Evolutionary conservation across 768 basidiomycete genomes (phyloP), one percentile per base, ranked within the genome.

Genomic region (Kwoniella heveanensis): DNA sequence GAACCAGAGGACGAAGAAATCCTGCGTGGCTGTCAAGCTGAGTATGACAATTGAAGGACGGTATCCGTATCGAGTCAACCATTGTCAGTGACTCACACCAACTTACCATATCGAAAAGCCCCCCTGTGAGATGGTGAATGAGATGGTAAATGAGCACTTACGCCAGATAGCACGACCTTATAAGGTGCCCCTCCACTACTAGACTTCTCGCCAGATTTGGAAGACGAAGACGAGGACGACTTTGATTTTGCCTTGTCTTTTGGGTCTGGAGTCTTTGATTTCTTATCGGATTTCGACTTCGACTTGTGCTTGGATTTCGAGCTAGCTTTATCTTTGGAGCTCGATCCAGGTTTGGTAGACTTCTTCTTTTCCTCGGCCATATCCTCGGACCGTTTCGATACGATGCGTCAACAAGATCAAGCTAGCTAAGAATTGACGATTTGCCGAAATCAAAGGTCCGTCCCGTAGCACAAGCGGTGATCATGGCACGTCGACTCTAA

Each of bases 21-120:
- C 66, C 73, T 19, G 68, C 59, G 60, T 75, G 73, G 2, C 68
- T 53, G 2, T 27, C 36, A 30, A 71, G 51, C 65, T 67, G 36
- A n/a, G 6, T 44, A 10, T n/a, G n/a, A n/a, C n/a, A n/a, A n/a
- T n/a, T n/a, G n/a, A n/a, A n/a, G n/a, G n/a, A n/a, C n/a, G n/a
- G n/a, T n/a, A n/a, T n/a, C n/a, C n/a, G n/a, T n/a, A n/a, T n/a
- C n/a, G n/a, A n/a, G n/a, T n/a, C n/a, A n/a, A n/a, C n/a, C n/a
- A n/a, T n/a, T n/a, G n/a, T n/a, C n/a, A n/a, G n/a, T n/a, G n/a
- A n/a, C n/a, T n/a, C n/a, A n/a, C n/a, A n/a, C n/a, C n/a, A n/a
- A n/a, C n/a, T n/a, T n/a, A n/a, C n/a, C n/a, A n/a, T n/a, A n/a
- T n/a, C n/a, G n/a, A n/a, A n/a, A n/a, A n/a, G n/a, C n/a, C n/a